Conservation (phyloP, 129 eudicot genomes). For the Flaveria brownii region DNA sequence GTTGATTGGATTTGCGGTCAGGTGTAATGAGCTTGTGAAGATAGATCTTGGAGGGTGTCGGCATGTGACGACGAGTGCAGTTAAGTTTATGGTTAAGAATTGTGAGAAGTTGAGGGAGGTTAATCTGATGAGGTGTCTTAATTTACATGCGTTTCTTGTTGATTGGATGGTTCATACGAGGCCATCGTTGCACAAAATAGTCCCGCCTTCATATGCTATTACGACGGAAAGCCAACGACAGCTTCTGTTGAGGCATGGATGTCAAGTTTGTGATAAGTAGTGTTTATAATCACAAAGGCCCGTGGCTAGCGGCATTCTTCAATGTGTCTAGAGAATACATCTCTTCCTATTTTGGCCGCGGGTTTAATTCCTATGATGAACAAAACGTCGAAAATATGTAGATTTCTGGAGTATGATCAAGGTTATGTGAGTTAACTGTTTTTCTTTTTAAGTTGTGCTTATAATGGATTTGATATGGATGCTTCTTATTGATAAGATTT, state of each 20-base stretch:
- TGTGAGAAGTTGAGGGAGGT: conserved; percentile 60
- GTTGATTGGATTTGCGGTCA: conserved; percentile 35
- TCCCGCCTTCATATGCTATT: conserved; percentile 44
- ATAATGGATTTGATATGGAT: not conserved
- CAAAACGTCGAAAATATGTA: too few relatives aligned
- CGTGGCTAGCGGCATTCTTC: too few relatives aligned
- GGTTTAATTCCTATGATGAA: too few relatives aligned
- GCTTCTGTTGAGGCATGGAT: conserved; percentile 53
- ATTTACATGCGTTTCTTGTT: conserved; percentile 33
- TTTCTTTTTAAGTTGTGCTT: not conserved
- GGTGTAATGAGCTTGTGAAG: conserved; percentile 49
- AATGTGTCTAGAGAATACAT: too few relatives aligned
- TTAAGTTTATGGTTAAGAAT: conserved; percentile 41
- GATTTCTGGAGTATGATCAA: too few relatives aligned
- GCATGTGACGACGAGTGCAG: conserved; percentile 41
- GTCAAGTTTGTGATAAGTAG: conserved; percentile 42
- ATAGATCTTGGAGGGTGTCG: conserved; percentile 51
- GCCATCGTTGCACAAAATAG: conserved; percentile 50
- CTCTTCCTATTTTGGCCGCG: too few relatives aligned
- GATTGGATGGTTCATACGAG: conserved; percentile 43
- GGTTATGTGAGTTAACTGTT: too few relatives aligned
- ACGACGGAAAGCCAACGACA: conserved; percentile 32
- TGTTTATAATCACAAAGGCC: too few relatives aligned
- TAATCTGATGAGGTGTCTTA: conserved; percentile 50
- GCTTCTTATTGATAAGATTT: not conserved